phyloP scores from a whole-genome alignment of 2,329 filamentous ascomycete species.

The Simplicillium aogashimaense region DNA sequence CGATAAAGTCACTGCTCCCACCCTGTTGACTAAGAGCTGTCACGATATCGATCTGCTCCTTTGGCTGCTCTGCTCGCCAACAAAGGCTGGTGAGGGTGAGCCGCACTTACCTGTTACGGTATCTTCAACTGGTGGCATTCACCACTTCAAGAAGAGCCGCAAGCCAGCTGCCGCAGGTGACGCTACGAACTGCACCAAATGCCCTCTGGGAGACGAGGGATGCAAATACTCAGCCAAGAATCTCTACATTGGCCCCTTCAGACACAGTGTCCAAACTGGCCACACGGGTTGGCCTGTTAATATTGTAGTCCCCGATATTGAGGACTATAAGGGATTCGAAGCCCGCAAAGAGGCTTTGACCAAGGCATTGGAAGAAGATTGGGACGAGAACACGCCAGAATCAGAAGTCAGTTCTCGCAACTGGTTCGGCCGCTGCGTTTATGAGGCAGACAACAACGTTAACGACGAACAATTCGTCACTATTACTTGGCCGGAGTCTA shows the following conservation, averaged over 20 bases:
- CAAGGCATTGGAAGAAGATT: conserved; percentile 39
- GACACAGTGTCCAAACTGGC: conserved; percentile 49
- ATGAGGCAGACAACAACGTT: conserved; percentile 86
- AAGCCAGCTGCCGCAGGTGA: conserved; percentile 67
- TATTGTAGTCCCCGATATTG: conserved; percentile 87
- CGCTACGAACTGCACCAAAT: conserved; percentile 82
- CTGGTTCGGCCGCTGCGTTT: conserved; percentile 94
- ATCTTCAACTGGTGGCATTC: conserved; percentile 66
- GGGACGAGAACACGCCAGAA: conserved; percentile 36
- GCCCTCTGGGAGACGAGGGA: conserved; percentile 51
- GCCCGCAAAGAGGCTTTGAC: conserved; percentile 29
- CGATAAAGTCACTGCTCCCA: conserved; percentile 65
- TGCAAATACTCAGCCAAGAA: conserved; percentile 82
- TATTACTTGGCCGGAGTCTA: conserved; percentile 70
- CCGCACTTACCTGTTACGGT: conserved; percentile 68
- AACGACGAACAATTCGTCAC: conserved; percentile 89
- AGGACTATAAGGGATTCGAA: conserved; percentile 52
- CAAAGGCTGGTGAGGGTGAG: conserved; percentile 27
- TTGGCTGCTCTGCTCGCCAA: conserved; percentile 78
- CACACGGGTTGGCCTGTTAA: conserved; percentile 74
- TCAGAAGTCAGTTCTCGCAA: conserved; percentile 41
- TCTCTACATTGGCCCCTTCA: conserved; percentile 64
- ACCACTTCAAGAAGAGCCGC: conserved; percentile 64
- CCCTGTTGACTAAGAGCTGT: conserved; percentile 87
- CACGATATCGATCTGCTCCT: conserved; percentile 91